phyloP scores from a whole-genome alignment of 2,329 filamentous ascomycete species.

The Atkinsonella texensis region DNA sequence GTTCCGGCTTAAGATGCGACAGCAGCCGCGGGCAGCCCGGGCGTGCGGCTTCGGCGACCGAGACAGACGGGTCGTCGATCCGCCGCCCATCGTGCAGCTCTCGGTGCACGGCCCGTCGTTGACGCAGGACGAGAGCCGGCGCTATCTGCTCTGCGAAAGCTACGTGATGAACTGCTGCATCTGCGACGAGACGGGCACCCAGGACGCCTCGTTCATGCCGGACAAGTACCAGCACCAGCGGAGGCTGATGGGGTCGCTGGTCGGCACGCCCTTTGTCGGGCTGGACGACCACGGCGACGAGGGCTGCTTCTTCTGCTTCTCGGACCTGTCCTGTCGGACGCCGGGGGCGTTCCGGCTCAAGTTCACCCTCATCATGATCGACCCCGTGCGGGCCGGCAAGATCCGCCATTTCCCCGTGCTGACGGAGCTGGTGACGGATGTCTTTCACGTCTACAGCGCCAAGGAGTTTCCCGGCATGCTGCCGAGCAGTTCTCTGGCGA shows the following conservation, averaged over 20 bases:
- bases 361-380: slow-evolving; percentile 62
- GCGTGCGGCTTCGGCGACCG: slow-evolving; percentile 76
- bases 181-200: slow-evolving; percentile 54
- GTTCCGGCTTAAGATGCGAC: slow-evolving; percentile 42
- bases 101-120: slow-evolving; percentile 46
- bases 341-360: slow-evolving; percentile 64
- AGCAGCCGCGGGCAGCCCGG: slow-evolving; percentile 66
- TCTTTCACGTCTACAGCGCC: slow-evolving; percentile 71
- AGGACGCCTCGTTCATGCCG: slow-evolving; percentile 60
- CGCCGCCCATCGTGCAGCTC: slow-evolving; percentile 70
- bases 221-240: slow-evolving; percentile 61
- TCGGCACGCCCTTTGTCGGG: slow-evolving; percentile 65
- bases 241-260: slow-evolving; percentile 67
- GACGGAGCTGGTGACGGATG: slow-evolving; percentile 47
- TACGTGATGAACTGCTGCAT: slow-evolving; percentile 68
- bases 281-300: slow-evolving; percentile 60
- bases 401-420: slow-evolving; percentile 34
- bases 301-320: slow-evolving; percentile 78
- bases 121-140: slow-evolving; percentile 39
- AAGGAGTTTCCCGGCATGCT: slow-evolving; percentile 83
- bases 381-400: slow-evolving; percentile 42
- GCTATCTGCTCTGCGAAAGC: slow-evolving; percentile 46
- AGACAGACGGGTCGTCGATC: slow-evolving; percentile 71
- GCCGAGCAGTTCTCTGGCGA: slow-evolving; percentile 62
- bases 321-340: slow-evolving; percentile 68